Percentiles rank a stretch among this genome's conserved stretches.
Conservation (phyloP, 1,139 yeast species). For the Torulaspora globosa region DNA sequence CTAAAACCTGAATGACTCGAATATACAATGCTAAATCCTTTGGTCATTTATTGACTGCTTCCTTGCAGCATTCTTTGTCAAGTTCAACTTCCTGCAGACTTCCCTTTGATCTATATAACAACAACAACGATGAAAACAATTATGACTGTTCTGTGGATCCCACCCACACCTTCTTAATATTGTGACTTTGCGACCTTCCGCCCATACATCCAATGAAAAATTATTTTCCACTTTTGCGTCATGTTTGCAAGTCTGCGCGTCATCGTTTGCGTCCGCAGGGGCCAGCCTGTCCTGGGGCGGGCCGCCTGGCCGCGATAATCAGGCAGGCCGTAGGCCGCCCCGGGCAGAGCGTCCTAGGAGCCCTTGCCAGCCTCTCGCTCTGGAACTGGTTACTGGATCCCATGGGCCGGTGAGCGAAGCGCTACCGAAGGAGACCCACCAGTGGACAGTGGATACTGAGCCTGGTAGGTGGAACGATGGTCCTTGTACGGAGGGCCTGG, state of each 20-base stretch:
- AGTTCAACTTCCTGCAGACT: too few species aligned
- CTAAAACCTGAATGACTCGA: too few species aligned
- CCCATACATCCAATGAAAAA: background rate
- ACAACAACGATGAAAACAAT: too few species aligned
- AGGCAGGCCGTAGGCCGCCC: too few species aligned
- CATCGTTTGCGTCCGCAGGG: too few species aligned
- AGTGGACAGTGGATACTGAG: background rate
- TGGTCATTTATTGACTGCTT: too few species aligned
- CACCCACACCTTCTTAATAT: background rate
- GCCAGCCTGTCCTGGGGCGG: background rate
- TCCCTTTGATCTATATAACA: too few species aligned
- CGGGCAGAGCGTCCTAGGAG: background rate
- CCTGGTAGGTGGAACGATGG: background rate
- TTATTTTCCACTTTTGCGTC: constrained; percentile 2
- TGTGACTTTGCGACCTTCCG: background rate
- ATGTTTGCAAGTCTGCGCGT: background rate
- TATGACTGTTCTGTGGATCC: background rate
- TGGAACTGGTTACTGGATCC: background rate
- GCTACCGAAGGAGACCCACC: background rate
- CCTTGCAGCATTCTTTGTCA: too few species aligned
- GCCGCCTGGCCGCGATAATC: background rate
- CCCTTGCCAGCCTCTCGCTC: background rate
- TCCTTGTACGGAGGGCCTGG: background rate
- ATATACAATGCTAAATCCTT: too few species aligned
- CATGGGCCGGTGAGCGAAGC: background rate